phyloP scores from a whole-genome alignment of 257 asterid genomes.

The Solanum pimpinellifolium region DNA sequence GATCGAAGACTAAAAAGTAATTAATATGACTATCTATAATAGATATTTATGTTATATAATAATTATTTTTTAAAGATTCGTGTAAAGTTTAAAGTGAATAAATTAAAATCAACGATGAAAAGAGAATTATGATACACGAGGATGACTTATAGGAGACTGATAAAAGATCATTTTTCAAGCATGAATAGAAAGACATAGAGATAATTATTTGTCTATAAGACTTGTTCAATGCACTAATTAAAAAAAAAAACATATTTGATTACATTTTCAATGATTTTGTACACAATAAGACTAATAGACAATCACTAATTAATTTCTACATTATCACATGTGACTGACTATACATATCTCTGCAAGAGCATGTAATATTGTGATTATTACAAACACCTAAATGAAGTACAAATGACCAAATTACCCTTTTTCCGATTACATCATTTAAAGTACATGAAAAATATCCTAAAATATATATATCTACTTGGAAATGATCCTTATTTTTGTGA shows the following conservation, averaged over 20 bases:
- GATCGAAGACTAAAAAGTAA: no score
- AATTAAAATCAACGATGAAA: neutral
- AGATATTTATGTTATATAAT: no score
- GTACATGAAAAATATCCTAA: neutral
- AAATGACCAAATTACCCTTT: neutral
- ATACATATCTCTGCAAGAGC: neutral
- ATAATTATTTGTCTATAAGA: neutral
- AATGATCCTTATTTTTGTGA: neutral
- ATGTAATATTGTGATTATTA: neutral
- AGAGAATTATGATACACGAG: neutral
- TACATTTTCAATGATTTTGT: neutral
- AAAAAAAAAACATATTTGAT: neutral
- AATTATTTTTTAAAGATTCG: neutral
- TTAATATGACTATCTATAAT: no score
- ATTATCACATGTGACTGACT: neutral
- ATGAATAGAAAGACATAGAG: neutral
- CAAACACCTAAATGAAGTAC: neutral
- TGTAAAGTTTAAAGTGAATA: accelerated
- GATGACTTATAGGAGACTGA: neutral
- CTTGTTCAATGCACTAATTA: neutral
- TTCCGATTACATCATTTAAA: neutral
- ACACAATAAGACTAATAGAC: neutral
- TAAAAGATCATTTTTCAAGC: neutral
- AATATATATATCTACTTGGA: neutral
- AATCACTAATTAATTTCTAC: neutral